Percentiles rank a stretch among this genome's conserved stretches.
These are phyloP conservation scores for Coemansia sp. DNA, from an alignment of 371 early-diverging fungal genomes.

Conservation along the genomic window DNA sequence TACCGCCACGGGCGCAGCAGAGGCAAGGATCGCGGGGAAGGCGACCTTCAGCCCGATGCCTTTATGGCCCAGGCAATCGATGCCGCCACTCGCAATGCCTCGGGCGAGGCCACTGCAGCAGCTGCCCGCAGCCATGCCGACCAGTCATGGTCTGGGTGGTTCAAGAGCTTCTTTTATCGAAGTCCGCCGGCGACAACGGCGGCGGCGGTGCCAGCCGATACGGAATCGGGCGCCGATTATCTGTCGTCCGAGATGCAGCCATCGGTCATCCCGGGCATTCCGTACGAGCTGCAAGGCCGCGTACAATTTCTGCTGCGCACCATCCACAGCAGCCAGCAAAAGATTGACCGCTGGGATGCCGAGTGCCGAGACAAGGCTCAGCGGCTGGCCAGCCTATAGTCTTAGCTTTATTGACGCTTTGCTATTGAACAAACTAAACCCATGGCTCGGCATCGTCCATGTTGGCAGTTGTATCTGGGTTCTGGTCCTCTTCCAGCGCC, in stretches of 20 bases:
- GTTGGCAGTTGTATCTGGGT: slow-evolving; percentile 29
- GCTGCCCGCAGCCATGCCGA: not conserved
- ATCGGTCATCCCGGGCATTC: slow-evolving; percentile 28
- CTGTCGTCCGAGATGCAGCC: slow-evolving; percentile 3
- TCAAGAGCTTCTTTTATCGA: slow-evolving; percentile 17
- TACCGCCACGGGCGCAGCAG: not conserved
- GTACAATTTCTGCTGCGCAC: slow-evolving; percentile 39
- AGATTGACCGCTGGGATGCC: slow-evolving; percentile 35
- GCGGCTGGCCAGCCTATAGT: slow-evolving; percentile 19
- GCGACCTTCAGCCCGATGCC: slow-evolving; percentile 18
- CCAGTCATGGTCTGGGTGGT: slow-evolving; percentile 40
- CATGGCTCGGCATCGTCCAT: slow-evolving; percentile 46
- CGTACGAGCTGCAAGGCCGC: slow-evolving; percentile 43
- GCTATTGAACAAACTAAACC: slow-evolving; percentile 21
- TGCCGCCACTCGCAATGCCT: not conserved
- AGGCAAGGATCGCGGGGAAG: not conserved
- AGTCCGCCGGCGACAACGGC: not conserved
- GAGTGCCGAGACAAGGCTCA: slow-evolving; percentile 17
- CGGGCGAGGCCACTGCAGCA: not conserved
- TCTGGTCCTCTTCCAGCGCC: slow-evolving; percentile 60
- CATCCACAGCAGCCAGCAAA: slow-evolving; percentile 40
- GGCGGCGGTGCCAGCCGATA: not conserved
- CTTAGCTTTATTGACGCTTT: not conserved
- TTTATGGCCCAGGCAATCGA: slow-evolving; percentile 27
- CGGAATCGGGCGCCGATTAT: slow-evolving; percentile 1